These are phyloP conservation scores for Neurospora sp. DNA, from an alignment of 495 filamentous ascomycete species.

Conservation along the genomic window DNA sequence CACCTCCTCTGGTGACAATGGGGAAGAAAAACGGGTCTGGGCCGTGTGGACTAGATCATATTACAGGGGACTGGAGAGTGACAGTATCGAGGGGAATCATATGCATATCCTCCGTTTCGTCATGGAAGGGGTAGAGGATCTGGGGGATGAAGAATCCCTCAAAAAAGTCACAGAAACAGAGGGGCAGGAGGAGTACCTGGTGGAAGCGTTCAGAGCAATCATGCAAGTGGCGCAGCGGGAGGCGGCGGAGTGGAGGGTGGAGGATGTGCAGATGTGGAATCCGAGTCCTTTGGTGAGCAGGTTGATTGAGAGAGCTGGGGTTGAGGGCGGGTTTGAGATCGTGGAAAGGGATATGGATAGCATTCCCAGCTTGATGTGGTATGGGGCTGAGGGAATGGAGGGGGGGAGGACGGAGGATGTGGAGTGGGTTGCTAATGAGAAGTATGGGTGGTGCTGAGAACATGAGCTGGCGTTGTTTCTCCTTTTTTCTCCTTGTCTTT, in stretches of 20 bases:
- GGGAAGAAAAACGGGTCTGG: conserved; percentile 47
- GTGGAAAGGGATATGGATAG: conserved; percentile 40
- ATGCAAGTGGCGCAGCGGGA: conserved; percentile 27
- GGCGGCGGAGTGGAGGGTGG: conserved; percentile 31
- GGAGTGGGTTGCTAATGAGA: conserved; percentile 86
- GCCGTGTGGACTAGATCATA: conserved; percentile 75
- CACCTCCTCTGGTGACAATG: too few species aligned
- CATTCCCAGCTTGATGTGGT: conserved; percentile 45
- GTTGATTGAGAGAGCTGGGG: conserved; percentile 29
- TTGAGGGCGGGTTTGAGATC: conserved; percentile 22
- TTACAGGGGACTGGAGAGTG: conserved; percentile 29
- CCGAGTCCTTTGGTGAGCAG: conserved; percentile 23
- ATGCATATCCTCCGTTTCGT: conserved; percentile 39
- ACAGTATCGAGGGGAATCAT: conserved; percentile 46
- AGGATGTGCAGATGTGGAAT: conserved; percentile 44
- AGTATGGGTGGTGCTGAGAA: conserved; percentile 85
- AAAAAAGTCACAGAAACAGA: too few species aligned
- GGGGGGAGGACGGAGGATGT: conserved; percentile 59
- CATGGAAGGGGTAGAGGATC: too few species aligned
- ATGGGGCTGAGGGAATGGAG: conserved; percentile 31
- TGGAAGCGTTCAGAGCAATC: conserved; percentile 49
- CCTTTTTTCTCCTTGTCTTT: neutral
- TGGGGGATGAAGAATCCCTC: too few species aligned
- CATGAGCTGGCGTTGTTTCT: neutral
- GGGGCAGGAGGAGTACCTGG: conserved; percentile 23